Evolutionary conservation across 1,284 basidiomycete genomes (phyloP), one percentile per base, ranked within the genome.

Genomic region (Cutaneotrichosporon sp.): DNA sequence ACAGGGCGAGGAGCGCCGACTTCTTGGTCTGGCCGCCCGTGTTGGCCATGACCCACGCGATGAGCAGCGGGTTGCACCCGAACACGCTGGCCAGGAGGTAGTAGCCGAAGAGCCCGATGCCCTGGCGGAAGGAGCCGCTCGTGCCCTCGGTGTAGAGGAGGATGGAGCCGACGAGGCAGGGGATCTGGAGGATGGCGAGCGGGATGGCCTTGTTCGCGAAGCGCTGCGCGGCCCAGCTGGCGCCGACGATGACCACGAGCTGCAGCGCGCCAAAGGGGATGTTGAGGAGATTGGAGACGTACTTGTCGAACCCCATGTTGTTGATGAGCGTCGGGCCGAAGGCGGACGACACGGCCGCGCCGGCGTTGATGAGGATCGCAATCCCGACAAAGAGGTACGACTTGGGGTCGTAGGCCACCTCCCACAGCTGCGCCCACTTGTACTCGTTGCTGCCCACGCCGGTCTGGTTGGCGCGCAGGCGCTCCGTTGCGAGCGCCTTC

Each of bases 1-100:
- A 73, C 22, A 65, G 59, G 33, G 42, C 57, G n/a, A 72, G 74
- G 22, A 76, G 66, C 31, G 71, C 67, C 0, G 79, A 72, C 63
- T 80, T 79, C 72, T 81, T 81, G 42, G 80, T 79, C 54, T 75
- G 72, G n/a, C 80, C 80, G 5, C 71, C 80, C 10, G 72, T 77
- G 75, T 80, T 80, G 42, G 75, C 74, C 22, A 75, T 73, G 62
- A 81, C 75, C 80, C 80, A 81, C 4, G 73, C 72, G 34, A 78
- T 70, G 47, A 79, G 72, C 27, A 77, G 66, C 5, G 81, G 79
- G 67, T 79, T 80, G 36, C 73, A 73, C 27, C 75, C 79, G 63
- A 77, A 82, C 10, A 80, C 65, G 70, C 80, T 78, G 0, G 76
- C 71, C 20, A 80, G 57, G 45, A 80, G 69, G 72, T 81, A 81